phyloP scores from a whole-genome alignment of 441 rosid species.

The Gossypium trilobum region DNA sequence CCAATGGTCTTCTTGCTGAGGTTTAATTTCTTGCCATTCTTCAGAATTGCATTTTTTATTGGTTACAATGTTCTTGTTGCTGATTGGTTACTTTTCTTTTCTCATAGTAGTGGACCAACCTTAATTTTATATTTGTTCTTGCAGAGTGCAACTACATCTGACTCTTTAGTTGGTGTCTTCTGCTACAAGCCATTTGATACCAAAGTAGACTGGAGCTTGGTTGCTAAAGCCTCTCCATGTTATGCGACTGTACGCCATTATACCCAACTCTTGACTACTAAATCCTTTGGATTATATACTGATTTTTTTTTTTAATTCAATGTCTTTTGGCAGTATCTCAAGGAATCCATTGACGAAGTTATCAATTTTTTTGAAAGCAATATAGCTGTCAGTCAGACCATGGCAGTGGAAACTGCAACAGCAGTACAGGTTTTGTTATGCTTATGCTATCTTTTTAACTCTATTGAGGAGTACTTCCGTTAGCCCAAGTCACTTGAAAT shows the following conservation, averaged over 20 bases:
- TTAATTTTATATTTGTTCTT: slow-evolving; percentile 20
- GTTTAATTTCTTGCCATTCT: slow-evolving; percentile 28
- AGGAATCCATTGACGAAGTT: slow-evolving; percentile 73
- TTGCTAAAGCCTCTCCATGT: slow-evolving; percentile 95
- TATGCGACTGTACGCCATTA: slow-evolving; percentile 69
- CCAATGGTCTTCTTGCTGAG: slow-evolving; percentile 53
- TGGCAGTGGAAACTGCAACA: slow-evolving; percentile 96
- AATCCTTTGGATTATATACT: slow-evolving; percentile 7
- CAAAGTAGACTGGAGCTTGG: slow-evolving; percentile 96
- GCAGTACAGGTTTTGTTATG: slow-evolving; percentile 75
- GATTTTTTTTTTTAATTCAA: slow-evolving; percentile 32
- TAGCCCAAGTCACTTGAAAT: not conserved
- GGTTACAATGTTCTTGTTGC: not conserved
- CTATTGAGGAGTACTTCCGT: not conserved
- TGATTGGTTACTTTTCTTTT: slow-evolving; percentile 6
- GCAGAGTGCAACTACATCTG: slow-evolving; percentile 82
- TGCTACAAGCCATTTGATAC: slow-evolving; percentile 91
- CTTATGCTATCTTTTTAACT: slow-evolving; percentile 14
- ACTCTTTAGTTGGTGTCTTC: slow-evolving; percentile 77
- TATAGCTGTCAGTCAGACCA: slow-evolving; percentile 71
- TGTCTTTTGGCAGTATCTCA: slow-evolving; percentile 64
- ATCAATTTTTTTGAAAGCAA: slow-evolving; percentile 78
- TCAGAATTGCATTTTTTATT: not conserved
- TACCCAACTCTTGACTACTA: slow-evolving; percentile 17
- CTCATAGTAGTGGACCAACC: slow-evolving; percentile 14